phyloP scores from a whole-genome alignment of 257 asterid genomes.

The Perilla frutescens region DNA sequence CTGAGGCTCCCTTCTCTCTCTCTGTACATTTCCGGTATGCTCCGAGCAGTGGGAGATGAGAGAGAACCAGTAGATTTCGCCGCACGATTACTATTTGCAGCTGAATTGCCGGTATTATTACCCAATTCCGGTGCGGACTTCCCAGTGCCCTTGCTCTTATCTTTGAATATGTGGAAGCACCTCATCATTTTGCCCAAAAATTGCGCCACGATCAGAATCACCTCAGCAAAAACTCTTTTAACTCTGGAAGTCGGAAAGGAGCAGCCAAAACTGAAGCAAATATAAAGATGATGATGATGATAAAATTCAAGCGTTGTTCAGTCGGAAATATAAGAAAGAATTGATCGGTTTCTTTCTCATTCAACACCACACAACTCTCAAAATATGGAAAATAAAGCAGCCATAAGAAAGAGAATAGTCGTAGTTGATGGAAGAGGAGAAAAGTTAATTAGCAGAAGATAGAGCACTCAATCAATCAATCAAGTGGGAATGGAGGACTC shows the following conservation, averaged over 20 bases:
- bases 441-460: too few relatives aligned
- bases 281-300: neutral
- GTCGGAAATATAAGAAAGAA: neutral
- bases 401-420: neutral
- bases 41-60: constrained; percentile 45
- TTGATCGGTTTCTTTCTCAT: too few relatives aligned
- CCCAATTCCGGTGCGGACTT: constrained; percentile 70
- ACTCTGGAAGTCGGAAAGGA: neutral
- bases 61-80: constrained; percentile 70
- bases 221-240: too few relatives aligned
- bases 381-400: neutral
- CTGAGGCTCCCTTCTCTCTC: constrained; percentile 61
- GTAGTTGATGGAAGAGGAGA: neutral
- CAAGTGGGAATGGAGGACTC: neutral
- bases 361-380: too few relatives aligned
- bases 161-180: constrained; percentile 63
- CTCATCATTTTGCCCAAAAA: constrained; percentile 51
- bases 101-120: constrained; percentile 21
- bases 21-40: constrained; percentile 75
- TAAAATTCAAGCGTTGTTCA: neutral
- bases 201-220: neutral
- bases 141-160: constrained; percentile 46
- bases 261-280: neutral
- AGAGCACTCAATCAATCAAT: neutral
- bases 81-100: constrained; percentile 39